Conservation (phyloP, 345 rosid species). For the Salix viminalis region DNA sequence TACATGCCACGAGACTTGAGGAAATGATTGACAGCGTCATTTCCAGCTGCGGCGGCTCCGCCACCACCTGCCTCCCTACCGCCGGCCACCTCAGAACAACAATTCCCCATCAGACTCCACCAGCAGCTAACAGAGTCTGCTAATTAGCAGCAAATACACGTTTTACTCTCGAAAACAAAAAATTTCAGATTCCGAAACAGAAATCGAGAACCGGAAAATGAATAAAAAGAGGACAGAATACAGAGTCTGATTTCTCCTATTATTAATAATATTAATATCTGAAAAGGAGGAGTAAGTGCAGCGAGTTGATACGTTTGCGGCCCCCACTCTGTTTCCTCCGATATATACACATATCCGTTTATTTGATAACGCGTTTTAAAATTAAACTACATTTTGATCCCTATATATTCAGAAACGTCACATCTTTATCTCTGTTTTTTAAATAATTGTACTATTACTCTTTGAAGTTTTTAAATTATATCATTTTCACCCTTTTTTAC, state of each 20-base stretch:
- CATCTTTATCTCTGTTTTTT: too few species aligned
- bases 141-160: neutral
- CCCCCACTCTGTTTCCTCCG: neutral
- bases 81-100: conserved; percentile 68
- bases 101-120: conserved; percentile 58
- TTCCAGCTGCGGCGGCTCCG: conserved; percentile 37
- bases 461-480: too few species aligned
- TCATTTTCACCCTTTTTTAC: too few species aligned
- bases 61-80: conserved; percentile 61
- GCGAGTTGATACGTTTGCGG: neutral
- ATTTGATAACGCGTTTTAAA: neutral
- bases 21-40: conserved; percentile 69
- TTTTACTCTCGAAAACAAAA: neutral
- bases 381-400: neutral
- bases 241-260: neutral
- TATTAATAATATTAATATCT: neutral
- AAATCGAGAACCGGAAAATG: neutral
- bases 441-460: neutral
- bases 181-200: neutral
- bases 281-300: neutral
- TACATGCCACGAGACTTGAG: conserved; percentile 64
- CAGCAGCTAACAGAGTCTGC: neutral
- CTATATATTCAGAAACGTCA: too few species aligned
- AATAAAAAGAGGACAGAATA: neutral
- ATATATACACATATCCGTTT: neutral